Conservation (phyloP, 495 filamentous ascomycete species). For the Penicillium samsonianum region DNA sequence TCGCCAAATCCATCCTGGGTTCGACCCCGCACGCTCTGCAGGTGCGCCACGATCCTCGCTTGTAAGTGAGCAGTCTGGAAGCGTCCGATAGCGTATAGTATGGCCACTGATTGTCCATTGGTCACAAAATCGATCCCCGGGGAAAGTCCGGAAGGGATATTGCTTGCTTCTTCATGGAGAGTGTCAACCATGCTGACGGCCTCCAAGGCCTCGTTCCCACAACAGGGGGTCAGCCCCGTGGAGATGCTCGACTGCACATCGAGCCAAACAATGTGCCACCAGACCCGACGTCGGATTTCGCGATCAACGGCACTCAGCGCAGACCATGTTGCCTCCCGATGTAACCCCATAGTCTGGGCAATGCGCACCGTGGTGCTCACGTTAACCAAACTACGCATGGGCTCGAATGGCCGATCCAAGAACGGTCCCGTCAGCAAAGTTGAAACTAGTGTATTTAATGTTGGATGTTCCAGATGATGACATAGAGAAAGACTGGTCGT, state of each 20-base stretch:
- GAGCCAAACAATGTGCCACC: not conserved
- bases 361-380: not conserved
- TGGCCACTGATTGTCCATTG: not conserved
- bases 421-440: not conserved
- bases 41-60: not conserved
- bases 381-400: not conserved
- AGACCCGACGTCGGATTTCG: not conserved
- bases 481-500: not conserved
- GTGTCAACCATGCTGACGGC: not conserved
- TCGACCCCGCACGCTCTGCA: not conserved
- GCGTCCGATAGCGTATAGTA: not conserved
- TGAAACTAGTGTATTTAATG: not conserved
- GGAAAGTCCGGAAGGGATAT: not conserved
- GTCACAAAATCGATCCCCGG: not conserved
- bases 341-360: not conserved
- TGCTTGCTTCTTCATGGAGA: not conserved
- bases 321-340: not conserved
- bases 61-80: not conserved
- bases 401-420: not conserved
- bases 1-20: not conserved
- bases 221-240: not conserved
- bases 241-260: not conserved
- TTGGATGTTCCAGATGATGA: not conserved
- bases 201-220: not conserved
- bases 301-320: not conserved